These are phyloP conservation scores for Daldinia sp. DNA, from an alignment of 2,329 filamentous ascomycete species.

Conservation along the genomic window DNA sequence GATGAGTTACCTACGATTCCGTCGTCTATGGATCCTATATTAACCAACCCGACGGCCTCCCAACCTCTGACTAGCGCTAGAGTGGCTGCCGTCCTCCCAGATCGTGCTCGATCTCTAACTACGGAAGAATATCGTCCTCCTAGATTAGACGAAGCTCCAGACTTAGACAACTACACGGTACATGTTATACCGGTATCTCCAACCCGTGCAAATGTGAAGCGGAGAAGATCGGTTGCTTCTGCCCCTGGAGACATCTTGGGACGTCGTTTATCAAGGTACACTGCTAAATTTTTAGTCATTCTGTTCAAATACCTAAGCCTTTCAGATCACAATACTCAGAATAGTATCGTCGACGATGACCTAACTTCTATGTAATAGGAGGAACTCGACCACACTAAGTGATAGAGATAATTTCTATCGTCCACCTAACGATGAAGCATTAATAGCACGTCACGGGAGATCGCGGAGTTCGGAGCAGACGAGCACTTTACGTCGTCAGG, in stretches of 20 bases:
- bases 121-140: not conserved
- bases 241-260: slow-evolving; percentile 15
- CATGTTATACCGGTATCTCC: slow-evolving; percentile 14
- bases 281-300: not conserved
- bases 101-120: slow-evolving; percentile 11
- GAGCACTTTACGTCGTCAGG: slow-evolving; percentile 16
- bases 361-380: not conserved
- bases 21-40: slow-evolving; percentile 18
- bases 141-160: not conserved
- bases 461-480: not conserved
- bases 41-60: not conserved
- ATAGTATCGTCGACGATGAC: not conserved
- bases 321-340: not conserved
- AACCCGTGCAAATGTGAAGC: slow-evolving; percentile 19
- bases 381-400: not conserved
- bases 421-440: not conserved
- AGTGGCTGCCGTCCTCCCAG: not conserved
- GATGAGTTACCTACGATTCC: slow-evolving; percentile 12
- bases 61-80: not conserved
- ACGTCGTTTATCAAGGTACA: slow-evolving; percentile 15
- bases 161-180: not conserved
- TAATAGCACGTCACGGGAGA: not conserved
- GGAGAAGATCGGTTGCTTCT: slow-evolving; percentile 28
- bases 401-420: not conserved
- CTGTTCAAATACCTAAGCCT: not conserved